phyloP scores from a whole-genome alignment of 805 yeast species.

The Candida xiaguanensis region DNA sequence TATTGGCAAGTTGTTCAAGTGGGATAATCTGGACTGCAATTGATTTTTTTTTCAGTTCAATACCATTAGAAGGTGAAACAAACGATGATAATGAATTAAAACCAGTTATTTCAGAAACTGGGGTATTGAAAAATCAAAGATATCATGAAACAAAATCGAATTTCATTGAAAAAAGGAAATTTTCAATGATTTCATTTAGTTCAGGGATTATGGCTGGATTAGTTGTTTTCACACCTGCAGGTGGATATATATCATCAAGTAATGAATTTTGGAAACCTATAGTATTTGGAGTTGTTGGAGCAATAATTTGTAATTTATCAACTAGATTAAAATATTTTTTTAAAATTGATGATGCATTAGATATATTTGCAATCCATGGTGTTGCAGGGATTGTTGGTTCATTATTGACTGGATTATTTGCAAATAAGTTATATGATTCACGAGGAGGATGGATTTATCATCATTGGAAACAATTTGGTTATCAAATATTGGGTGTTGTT shows the following conservation, averaged over 20 bases:
- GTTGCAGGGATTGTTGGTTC: conserved; percentile 40
- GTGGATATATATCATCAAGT: conserved; percentile 35
- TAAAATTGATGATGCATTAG: conserved; percentile 40
- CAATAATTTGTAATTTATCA: conserved; percentile 31
- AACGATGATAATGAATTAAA: not conserved
- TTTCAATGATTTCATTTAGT: conserved; percentile 36
- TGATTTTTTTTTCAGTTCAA: conserved; percentile 37
- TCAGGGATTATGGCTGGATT: conserved; percentile 41
- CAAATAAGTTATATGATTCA: conserved; percentile 26
- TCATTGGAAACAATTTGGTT: conserved; percentile 39
- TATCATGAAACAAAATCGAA: conserved; percentile 16
- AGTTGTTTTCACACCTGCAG: conserved; percentile 42
- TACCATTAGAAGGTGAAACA: conserved; percentile 30
- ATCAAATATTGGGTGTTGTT: conserved; percentile 35
- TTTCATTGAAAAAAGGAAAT: conserved; percentile 20
- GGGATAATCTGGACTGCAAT: conserved; percentile 34
- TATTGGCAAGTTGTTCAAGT: conserved; percentile 32
- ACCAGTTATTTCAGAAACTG: conserved; percentile 14
- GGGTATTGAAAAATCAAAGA: conserved; percentile 14
- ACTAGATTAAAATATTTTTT: conserved; percentile 38
- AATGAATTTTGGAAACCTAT: conserved; percentile 38
- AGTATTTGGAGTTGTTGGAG: conserved; percentile 38
- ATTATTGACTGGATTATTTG: conserved; percentile 38
- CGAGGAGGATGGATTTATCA: conserved; percentile 41
- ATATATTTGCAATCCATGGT: conserved; percentile 43